These are phyloP conservation scores for Helianthus tuberosus DNA, from an alignment of 129 eudicot species.

Conservation along the genomic window DNA sequence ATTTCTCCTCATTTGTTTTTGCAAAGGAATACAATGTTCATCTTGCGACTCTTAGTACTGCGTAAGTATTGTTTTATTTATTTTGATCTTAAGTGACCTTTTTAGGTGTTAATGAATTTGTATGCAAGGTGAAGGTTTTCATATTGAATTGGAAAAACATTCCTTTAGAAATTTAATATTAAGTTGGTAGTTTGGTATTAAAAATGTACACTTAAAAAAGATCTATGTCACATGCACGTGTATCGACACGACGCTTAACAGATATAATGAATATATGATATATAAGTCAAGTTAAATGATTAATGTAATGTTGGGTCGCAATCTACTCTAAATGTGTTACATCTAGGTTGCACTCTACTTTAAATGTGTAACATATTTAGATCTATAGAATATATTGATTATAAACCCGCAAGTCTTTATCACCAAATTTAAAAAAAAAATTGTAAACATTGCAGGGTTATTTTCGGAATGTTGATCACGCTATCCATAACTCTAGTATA, in stretches of 20 bases:
- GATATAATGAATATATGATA: background rate
- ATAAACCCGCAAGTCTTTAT: background rate
- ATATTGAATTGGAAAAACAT: no score
- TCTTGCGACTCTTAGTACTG: constrained; percentile 93
- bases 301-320: background rate
- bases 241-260: background rate
- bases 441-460: constrained; percentile 56
- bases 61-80: constrained; percentile 43
- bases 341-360: no score
- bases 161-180: no score
- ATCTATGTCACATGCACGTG: no score
- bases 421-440: no score
- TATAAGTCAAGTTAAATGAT: no score
- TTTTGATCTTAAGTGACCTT: no score
- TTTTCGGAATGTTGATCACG: constrained; percentile 98
- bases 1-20: constrained; percentile 51
- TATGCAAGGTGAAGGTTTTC: no score
- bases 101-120: no score
- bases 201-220: no score
- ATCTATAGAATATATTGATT: background rate
- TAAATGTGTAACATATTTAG: no score
- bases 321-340: background rate
- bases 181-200: no score
- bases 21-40: constrained; percentile 56
- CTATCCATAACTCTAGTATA: constrained; percentile 82